Evolutionary conservation across 2,329 filamentous ascomycete species (phyloP), one percentile per base, ranked within the genome.

Genomic region (Epichloe bromicola): DNA sequence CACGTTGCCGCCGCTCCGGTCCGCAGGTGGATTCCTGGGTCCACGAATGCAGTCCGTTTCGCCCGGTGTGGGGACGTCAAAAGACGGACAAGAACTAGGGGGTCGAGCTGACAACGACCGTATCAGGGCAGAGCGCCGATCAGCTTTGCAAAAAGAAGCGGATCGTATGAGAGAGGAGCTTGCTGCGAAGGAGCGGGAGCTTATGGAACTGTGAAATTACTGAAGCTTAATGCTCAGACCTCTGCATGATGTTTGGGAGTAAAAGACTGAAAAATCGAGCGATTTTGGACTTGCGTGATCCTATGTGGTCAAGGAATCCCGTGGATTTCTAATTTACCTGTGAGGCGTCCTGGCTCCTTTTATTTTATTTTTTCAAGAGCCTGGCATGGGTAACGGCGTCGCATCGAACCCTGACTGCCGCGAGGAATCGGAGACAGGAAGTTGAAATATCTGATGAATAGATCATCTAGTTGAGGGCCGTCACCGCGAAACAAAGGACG

Each of bases 121-220:
- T 14, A 61, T 71, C 7, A 83, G 78, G 58, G 74, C 76, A 4
- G 83, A 86, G 56, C 75, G 81, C 51, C 75, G 84, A 46, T 78
- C 78, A 8, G 76, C 81, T 46, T 68, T 94, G 46, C 77, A 83
- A 62, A 74, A 80, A 23, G 87, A 94, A 64, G 82, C 86, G 0
- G 85, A 90, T 60, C 74, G 74, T 49, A 93, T 93, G 81, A 76
- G 85, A 38, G 79, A 83, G 63, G 72, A 85, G 65, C 71, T 90
- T 33, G 75, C 80, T 10, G 83, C 79, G 12, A 90, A 89, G 61
- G 86, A 90, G 66, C 74, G 80, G 45, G 86, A 90, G 60, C 69
- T 90, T 17, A 63, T 65, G 58, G 66, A 67, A 46, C 56, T 68
- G 46, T 63, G 62, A 47, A 58, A 56, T 23, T 56, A 60, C 15